Base-by-base conservation (phyloP, 495 filamentous ascomycete species). In the Lineolata rhizophorae region DNA sequence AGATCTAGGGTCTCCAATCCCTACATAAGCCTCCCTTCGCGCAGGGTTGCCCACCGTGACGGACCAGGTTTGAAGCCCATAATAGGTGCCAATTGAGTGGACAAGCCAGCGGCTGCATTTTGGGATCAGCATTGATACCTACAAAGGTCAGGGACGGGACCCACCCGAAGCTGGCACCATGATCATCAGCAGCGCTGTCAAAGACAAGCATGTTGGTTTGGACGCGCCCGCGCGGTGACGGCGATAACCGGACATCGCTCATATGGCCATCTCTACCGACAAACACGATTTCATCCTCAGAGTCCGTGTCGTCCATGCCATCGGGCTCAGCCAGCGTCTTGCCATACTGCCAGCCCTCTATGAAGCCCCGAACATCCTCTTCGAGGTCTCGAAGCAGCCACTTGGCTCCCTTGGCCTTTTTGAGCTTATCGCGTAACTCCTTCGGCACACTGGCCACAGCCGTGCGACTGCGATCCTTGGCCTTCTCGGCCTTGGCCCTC, bases 21-120 rank as follows among this genome's bases (percentile, higher is more conserved):
- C 77, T n/a, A 97, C 76, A 45, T 91, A 97, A 0, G 90, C 82
- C 37, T 91, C 76, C 31, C 82, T 66, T 19, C 75, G 66, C 24
- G 70, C 66, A 11, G 81, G 78, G 42, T 74, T 59, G 13, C 77
- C 81, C 11, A 71, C 61, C 1, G 78, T 78, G 44, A 84, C 64
- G 2, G 74, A 81, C 62, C 76, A 83, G 26, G 81, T 85, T 30
- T 67, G 68, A 35, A 97, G 61, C 19, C 82, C 85, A 50, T 97
- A 97, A 51, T 97, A 95, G 4, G 71, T 60, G 14, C 81, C 90
- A 40, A 97, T 80, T 30, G 71, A 75, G 54, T 97, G 83, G 3
- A 93, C 82, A 34, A 97, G 67, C 78, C 81, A 97, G 30, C 87
- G 76, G 39, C 80, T 90, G 37, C 12, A 38, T 30, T 41, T 5